Conservation (phyloP, 2,329 filamentous ascomycete genomes). For the Colletotrichum godetiae region DNA sequence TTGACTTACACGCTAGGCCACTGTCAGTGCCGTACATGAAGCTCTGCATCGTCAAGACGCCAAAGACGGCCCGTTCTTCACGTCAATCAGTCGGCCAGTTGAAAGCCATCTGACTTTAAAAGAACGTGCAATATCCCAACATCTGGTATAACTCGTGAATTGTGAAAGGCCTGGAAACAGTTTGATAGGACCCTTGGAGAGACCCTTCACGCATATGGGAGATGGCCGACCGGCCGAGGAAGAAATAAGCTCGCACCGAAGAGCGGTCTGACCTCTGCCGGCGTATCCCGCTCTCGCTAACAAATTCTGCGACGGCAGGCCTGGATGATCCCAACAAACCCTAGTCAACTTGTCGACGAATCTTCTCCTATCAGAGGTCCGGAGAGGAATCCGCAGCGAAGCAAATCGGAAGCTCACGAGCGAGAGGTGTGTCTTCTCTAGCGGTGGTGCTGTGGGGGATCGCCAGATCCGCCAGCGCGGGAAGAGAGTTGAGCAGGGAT, state of each 20-base stretch:
- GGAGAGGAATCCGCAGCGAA: background rate
- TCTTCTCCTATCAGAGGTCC: background rate
- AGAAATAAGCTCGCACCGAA: slow-evolving; percentile 10
- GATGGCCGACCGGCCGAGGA: background rate
- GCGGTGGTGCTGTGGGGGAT: slow-evolving; percentile 10
- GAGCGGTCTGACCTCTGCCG: background rate
- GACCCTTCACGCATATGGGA: slow-evolving; percentile 25
- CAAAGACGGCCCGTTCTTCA: slow-evolving; percentile 3
- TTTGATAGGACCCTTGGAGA: slow-evolving; percentile 7
- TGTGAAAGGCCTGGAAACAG: background rate
- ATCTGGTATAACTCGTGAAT: background rate
- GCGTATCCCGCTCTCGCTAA: background rate
- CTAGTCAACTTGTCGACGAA: background rate
- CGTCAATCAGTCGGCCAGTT: background rate
- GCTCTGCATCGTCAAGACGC: background rate
- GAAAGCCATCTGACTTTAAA: background rate
- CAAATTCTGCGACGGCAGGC: background rate
- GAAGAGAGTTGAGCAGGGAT: slow-evolving; percentile 30
- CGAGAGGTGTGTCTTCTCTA: background rate
- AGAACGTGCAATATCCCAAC: slow-evolving; percentile 15
- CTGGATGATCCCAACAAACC: background rate
- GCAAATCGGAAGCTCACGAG: background rate
- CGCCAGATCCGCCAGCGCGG: slow-evolving; percentile 20
- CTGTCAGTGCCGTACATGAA: background rate
- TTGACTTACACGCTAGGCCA: background rate